Conservation (phyloP, 345 rosid species). For the Psidium guajava region DNA sequence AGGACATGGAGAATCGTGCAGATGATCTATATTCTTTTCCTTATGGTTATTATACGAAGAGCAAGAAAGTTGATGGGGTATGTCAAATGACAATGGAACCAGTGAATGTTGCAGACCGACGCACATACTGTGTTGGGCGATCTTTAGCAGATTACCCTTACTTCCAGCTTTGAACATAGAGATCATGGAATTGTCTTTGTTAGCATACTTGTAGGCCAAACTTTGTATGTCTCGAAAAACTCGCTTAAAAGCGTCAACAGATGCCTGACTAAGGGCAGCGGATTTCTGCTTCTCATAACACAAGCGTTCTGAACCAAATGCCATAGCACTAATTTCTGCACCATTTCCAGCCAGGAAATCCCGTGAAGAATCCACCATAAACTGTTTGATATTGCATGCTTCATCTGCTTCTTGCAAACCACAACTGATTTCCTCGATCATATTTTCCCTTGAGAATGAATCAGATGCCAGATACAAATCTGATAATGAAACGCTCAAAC, state of each 20-base stretch:
- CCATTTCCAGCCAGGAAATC: constrained; percentile 43
- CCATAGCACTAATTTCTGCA: constrained; percentile 22
- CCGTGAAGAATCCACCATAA: constrained; percentile 57
- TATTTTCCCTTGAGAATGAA: constrained; percentile 27
- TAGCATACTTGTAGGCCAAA: constrained; percentile 51
- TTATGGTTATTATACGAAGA: constrained; percentile 52
- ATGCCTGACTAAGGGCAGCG: constrained; percentile 56
- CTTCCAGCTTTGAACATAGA: constrained; percentile 87
- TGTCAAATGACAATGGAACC: constrained; percentile 69
- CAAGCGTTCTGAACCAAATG: constrained; percentile 26
- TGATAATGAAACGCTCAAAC: constrained; percentile 72
- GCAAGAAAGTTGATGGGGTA: constrained; percentile 64
- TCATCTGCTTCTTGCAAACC: constrained; percentile 62
- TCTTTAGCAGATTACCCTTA: constrained; percentile 72
- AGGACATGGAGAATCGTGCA: constrained; percentile 19
- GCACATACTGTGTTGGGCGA: constrained; percentile 88
- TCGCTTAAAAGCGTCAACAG: constrained; percentile 68
- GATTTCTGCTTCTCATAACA: constrained; percentile 70
- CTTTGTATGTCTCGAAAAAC: constrained; percentile 67
- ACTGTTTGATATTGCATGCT: constrained; percentile 52
- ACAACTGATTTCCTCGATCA: constrained; percentile 51
- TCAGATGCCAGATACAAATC: constrained; percentile 65
- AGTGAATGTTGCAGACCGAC: constrained; percentile 76
- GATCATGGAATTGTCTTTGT: constrained; percentile 53
- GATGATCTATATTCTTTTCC: constrained; percentile 3